These are phyloP conservation scores for Saraca asoca DNA, from an alignment of 331 rosid species.

Conservation along the genomic window DNA sequence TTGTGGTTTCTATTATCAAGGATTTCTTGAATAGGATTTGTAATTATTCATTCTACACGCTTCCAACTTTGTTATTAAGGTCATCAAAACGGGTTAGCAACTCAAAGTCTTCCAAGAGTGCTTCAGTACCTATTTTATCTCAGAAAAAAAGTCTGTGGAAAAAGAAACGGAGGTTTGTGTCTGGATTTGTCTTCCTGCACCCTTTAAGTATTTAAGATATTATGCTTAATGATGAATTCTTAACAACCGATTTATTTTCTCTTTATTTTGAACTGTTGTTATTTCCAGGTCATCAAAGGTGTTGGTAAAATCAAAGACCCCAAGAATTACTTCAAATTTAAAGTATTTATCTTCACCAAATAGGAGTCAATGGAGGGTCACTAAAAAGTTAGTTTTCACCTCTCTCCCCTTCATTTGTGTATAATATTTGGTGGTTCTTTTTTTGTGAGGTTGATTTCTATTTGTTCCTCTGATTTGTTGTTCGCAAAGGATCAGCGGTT, in stretches of 20 bases:
- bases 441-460: conserved; percentile 25
- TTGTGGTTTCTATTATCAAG: conserved; percentile 18
- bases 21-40: conserved; percentile 18
- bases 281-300: conserved; percentile 61
- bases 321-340: conserved; percentile 44
- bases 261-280: conserved; percentile 27
- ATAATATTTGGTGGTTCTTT: conserved; percentile 27
- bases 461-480: conserved; percentile 28
- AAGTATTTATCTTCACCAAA: conserved; percentile 49
- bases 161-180: conserved; percentile 62
- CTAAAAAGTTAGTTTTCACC: conserved; percentile 65
- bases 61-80: conserved; percentile 53
- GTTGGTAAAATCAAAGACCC: conserved; percentile 49
- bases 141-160: conserved; percentile 54
- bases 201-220: conserved; percentile 35
- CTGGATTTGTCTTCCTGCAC: conserved; percentile 34
- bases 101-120: conserved; percentile 61
- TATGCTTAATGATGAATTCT: conserved; percentile 28
- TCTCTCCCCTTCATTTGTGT: conserved; percentile 31
- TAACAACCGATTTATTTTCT: conserved; percentile 10
- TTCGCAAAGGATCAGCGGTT: conserved; percentile 80
- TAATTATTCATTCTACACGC: conserved; percentile 22
- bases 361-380: conserved; percentile 77
- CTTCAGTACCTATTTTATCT: conserved; percentile 49
- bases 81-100: conserved; percentile 52